These are phyloP conservation scores for Geranium brycei DNA, from an alignment of 345 rosid species.

Conservation along the genomic window DNA sequence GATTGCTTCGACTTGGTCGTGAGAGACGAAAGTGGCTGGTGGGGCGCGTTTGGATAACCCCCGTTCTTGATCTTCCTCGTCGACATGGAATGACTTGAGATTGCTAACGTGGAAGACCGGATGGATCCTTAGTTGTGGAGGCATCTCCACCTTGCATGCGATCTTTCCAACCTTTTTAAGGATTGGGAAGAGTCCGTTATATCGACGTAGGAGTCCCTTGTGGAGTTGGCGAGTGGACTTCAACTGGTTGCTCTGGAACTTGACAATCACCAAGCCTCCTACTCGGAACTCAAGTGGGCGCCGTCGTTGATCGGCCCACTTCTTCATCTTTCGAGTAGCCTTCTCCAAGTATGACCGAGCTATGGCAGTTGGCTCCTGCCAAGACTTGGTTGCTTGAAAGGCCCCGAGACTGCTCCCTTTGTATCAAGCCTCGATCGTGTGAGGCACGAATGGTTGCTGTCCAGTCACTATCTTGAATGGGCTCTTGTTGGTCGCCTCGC, in stretches of 20 bases:
- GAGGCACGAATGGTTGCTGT: background rate
- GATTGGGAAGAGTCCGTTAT: background rate
- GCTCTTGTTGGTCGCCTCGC: background rate
- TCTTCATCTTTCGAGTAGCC: background rate
- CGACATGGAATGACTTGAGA: background rate
- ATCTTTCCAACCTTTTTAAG: background rate
- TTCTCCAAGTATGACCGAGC: background rate
- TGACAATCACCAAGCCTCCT: background rate
- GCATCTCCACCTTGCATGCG: constrained; percentile 1
- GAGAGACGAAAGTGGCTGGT: background rate
- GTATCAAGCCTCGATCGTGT: background rate
- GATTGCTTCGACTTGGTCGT: background rate
- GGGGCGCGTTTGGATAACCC: background rate
- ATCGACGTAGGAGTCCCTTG: background rate
- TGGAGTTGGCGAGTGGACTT: background rate
- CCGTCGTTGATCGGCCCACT: constrained; percentile 5
- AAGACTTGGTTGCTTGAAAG: background rate
- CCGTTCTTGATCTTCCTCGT: background rate
- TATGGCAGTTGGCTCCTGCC: background rate
- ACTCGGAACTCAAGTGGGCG: background rate
- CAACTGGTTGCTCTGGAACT: background rate
- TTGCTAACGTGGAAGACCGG: background rate
- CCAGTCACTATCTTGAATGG: background rate
- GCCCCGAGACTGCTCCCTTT: accelerated
- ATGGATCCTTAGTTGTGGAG: background rate